Base-by-base conservation (phyloP, 2,329 filamentous ascomycete genomes). In the Ascochyta viciae-villosae region DNA sequence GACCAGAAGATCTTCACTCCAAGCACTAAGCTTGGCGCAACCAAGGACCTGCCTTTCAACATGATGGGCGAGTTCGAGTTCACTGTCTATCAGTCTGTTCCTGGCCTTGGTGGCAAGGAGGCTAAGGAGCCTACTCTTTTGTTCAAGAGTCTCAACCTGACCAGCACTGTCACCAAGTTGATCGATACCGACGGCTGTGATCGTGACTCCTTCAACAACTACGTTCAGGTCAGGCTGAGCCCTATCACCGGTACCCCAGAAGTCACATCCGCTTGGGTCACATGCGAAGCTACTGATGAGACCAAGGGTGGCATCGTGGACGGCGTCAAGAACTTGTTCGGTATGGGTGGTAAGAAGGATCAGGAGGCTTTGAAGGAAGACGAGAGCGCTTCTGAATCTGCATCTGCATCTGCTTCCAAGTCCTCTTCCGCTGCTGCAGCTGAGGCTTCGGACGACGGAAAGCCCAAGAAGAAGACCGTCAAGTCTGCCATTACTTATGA, bases 291-390 rank as follows among this genome's bases (percentile, higher is more conserved):
- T 24, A 90, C 96, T 48, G 83, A 83, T 4, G 75, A 88, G 42
- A 86, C 86, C 76, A 91, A 92, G 74, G 91, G 90, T 61, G 88
- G 89, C 47, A 85, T 98, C 44, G 90, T 97, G 43, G 94, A 96
- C 70, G 93, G 92, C 39, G 91, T 98, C 63, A 99, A 99, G 83
- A 96, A 93, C 62, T 85, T 97, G 60, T 96, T 99, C 72, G 95
- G 95, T 6, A 93, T 98, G 72, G 95, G 94, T 24, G 90, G 90
- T 70, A 92, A 91, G 78, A 96, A 96, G 61, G 90, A 94, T 52
- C 90, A 96, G 77, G 83, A 85, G 60, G 80, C 84, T 7, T 72
- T 96, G 31, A 83, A 85, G 56, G 89, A 88, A 44, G 75, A 63
- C 29, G 74, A 75, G 48, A 70, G 65, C 56, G 64, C 68, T 60